These are phyloP conservation scores for Boletus fagicola DNA, from an alignment of 768 basidiomycete species.

Conservation along the genomic window DNA sequence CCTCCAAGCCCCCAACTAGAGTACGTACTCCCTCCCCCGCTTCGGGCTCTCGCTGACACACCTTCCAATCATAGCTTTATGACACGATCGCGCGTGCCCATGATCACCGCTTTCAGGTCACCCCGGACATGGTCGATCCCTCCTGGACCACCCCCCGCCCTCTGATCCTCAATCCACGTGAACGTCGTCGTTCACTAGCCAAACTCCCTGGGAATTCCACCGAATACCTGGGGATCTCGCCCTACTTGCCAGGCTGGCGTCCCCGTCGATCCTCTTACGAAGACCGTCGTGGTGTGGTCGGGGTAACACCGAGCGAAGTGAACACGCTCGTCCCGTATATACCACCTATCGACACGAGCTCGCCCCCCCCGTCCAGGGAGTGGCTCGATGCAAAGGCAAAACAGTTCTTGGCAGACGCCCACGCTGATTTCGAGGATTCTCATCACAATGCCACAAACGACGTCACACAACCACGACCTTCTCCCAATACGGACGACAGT, in stretches of 20 bases:
- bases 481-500: slow-evolving; percentile 5
- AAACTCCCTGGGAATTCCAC: slow-evolving; percentile 15
- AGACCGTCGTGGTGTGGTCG: slow-evolving; percentile 21
- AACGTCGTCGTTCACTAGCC: slow-evolving; percentile 18
- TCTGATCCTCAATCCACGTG: slow-evolving; percentile 10
- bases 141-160: slow-evolving; percentile 12
- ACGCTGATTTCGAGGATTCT: slow-evolving; percentile 11
- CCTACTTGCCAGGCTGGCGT: slow-evolving; percentile 23
- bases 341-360: slow-evolving; percentile 23
- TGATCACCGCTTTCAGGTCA: slow-evolving; percentile 21
- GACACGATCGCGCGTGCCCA: slow-evolving; percentile 29
- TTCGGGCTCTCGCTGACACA: neutral
- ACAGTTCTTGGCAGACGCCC: slow-evolving; percentile 14
- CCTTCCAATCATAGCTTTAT: slow-evolving; percentile 25
- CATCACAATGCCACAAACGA: neutral
- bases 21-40: slow-evolving; percentile 10
- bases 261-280: slow-evolving; percentile 28
- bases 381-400: slow-evolving; percentile 19
- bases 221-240: slow-evolving; percentile 25
- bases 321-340: slow-evolving; percentile 27
- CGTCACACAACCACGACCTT: neutral
- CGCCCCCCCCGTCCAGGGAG: slow-evolving; percentile 14
- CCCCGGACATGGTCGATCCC: slow-evolving; percentile 12
- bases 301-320: slow-evolving; percentile 27
- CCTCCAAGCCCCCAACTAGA: slow-evolving; percentile 9